Percentiles rank a stretch among this genome's conserved stretches.
These are phyloP conservation scores for Camellia granthamiana DNA, from an alignment of 148 eudicot species.

Conservation along the genomic window DNA sequence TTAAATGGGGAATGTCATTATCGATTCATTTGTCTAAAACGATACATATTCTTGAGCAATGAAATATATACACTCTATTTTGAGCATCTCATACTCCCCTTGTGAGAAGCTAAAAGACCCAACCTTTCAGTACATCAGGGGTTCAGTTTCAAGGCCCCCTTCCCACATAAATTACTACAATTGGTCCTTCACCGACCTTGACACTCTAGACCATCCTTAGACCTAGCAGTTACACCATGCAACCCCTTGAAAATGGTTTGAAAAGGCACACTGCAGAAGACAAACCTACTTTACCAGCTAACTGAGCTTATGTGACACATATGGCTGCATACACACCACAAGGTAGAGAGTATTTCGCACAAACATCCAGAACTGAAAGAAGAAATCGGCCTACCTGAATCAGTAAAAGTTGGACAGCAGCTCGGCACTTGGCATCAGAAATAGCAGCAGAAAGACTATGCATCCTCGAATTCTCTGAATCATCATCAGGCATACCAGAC, in stretches of 20 bases:
- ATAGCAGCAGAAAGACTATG: slow-evolving; percentile 57
- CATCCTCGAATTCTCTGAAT: slow-evolving; percentile 48
- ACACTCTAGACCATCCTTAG: too few species aligned
- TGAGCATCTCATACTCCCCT: too few species aligned
- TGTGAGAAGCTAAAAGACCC: too few species aligned
- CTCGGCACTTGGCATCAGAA: slow-evolving; percentile 76
- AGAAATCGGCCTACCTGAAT: slow-evolving; percentile 60
- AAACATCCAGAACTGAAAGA: slow-evolving; percentile 4
- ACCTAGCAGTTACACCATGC: not conserved
- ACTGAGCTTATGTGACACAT: not conserved
- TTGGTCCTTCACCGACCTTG: too few species aligned
- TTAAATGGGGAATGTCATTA: too few species aligned
- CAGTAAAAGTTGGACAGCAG: slow-evolving; percentile 88
- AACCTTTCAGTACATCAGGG: too few species aligned
- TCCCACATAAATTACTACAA: too few species aligned
- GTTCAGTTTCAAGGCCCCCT: too few species aligned
- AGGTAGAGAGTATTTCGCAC: slow-evolving; percentile 7
- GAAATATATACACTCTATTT: too few species aligned
- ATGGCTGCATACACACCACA: not conserved
- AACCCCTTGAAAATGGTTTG: not conserved
- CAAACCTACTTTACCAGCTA: slow-evolving; percentile 4
- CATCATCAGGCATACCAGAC: slow-evolving; percentile 39
- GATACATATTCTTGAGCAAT: too few species aligned
- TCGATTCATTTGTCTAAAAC: too few species aligned
- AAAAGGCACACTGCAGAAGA: not conserved